These are phyloP conservation scores for Paramecium caudatum DNA, from an alignment of 73 alveolate genomes.

Conservation along the genomic window DNA sequence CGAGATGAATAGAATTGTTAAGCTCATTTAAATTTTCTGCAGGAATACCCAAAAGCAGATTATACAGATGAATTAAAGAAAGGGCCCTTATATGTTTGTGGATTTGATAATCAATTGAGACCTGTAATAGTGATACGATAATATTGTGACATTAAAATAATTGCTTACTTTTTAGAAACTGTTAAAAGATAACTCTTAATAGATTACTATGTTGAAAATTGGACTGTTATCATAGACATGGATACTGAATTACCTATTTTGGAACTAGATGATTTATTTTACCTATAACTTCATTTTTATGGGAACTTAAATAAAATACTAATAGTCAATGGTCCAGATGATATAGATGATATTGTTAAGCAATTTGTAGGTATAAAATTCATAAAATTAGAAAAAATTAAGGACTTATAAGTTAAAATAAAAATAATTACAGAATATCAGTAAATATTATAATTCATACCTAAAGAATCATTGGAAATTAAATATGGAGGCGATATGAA, in stretches of 20 bases:
- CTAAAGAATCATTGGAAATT: conserved; percentile 31
- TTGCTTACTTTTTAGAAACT: conserved; percentile 63
- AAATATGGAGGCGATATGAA: conserved; percentile 58
- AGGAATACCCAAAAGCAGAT: conserved; percentile 5
- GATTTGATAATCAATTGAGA: conserved; percentile 51
- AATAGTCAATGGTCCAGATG: conserved; percentile 56
- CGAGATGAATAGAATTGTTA: conserved; percentile 15
- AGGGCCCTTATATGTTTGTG: conserved; percentile 56
- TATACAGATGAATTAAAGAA: background rate
- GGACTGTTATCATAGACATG: conserved; percentile 59
- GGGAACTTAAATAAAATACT: conserved; percentile 53
- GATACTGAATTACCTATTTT: conserved; percentile 33
- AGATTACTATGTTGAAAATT: conserved; percentile 68
- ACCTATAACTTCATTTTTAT: conserved; percentile 11
- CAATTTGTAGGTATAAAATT: conserved; percentile 13
- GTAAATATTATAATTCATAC: conserved; percentile 22
- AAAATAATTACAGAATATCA: conserved; percentile 34
- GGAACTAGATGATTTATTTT: conserved; percentile 30
- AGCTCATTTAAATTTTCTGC: background rate
- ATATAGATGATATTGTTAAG: conserved; percentile 32
- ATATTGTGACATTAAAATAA: background rate
- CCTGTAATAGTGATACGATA: conserved; percentile 24
- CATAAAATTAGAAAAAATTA: background rate
- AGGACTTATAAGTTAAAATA: conserved; percentile 11
- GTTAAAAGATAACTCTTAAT: conserved; percentile 48